Percentiles rank a stretch among this genome's conserved stretches.
phyloP scores from a whole-genome alignment of 306 rosid species.

The Clitoria ternatea region DNA sequence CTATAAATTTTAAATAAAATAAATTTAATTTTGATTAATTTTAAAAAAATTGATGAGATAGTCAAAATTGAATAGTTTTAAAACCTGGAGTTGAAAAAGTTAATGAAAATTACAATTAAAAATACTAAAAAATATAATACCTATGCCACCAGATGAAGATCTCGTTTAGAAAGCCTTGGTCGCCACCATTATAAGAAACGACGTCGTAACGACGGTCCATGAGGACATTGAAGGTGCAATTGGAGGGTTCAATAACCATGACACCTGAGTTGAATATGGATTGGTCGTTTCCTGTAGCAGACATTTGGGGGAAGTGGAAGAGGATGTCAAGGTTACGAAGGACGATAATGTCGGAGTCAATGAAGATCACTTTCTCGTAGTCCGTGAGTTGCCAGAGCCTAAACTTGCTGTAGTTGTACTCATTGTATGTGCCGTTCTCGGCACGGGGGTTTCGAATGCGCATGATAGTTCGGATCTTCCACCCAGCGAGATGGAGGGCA shows the following conservation, averaged over 20 bases:
- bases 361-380: slow-evolving; percentile 68
- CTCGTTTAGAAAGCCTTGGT: slow-evolving; percentile 90
- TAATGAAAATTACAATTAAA: too few species aligned
- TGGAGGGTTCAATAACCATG: slow-evolving; percentile 90
- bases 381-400: slow-evolving; percentile 87
- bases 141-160: slow-evolving; percentile 99
- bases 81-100: too few species aligned
- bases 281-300: slow-evolving; percentile 85
- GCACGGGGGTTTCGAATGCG: slow-evolving; percentile 83
- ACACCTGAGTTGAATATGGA: slow-evolving; percentile 86
- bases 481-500: slow-evolving; percentile 61
- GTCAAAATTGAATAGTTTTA: too few species aligned
- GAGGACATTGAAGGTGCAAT: slow-evolving; percentile 61
- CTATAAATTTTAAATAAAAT: too few species aligned
- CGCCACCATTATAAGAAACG: slow-evolving; percentile 87
- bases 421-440: slow-evolving; percentile 63
- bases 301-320: slow-evolving; percentile 80
- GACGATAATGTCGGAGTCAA: slow-evolving; percentile 82
- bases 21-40: too few species aligned
- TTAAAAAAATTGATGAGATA: too few species aligned
- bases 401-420: slow-evolving; percentile 95
- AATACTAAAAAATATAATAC: too few species aligned
- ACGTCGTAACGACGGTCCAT: slow-evolving; percentile 54
- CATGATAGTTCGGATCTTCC: slow-evolving; percentile 62
- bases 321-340: slow-evolving; percentile 78